phyloP scores from a whole-genome alignment of 441 rosid genomes.

The Melastoma candidum region DNA sequence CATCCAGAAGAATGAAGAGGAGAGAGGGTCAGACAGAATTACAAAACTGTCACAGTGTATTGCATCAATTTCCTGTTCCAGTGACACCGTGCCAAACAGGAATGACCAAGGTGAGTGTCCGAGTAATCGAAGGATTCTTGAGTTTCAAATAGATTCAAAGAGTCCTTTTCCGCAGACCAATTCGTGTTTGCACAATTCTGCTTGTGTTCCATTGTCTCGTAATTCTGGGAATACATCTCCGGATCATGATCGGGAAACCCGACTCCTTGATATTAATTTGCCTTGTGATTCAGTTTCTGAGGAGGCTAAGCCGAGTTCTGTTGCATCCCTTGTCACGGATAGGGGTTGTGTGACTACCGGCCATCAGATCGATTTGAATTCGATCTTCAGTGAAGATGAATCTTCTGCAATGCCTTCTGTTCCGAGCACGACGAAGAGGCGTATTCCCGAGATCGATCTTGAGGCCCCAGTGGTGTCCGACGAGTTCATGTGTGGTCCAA shows the following conservation, averaged over 20 bases:
- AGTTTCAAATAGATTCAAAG: slow-evolving; percentile 39
- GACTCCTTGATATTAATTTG: slow-evolving; percentile 63
- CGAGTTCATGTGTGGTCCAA: slow-evolving; percentile 26
- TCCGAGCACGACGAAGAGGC: slow-evolving; percentile 26
- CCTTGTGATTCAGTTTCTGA: slow-evolving; percentile 59
- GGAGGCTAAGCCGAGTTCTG: slow-evolving; percentile 21
- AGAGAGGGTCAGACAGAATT: slow-evolving; percentile 14
- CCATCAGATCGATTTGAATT: slow-evolving; percentile 68
- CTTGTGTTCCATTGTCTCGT: slow-evolving; percentile 23
- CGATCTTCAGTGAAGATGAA: slow-evolving; percentile 58
- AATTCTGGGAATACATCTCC: slow-evolving; percentile 23
- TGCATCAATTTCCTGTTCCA: slow-evolving; percentile 33
- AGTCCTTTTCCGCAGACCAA: slow-evolving; percentile 29
- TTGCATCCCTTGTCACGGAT: slow-evolving; percentile 22
- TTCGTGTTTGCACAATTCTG: slow-evolving; percentile 30
- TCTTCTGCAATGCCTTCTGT: slow-evolving; percentile 28
- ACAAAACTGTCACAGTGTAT: slow-evolving; percentile 23
- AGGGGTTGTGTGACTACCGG: slow-evolving; percentile 31
- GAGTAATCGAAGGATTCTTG: slow-evolving; percentile 47
- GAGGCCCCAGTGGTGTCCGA: slow-evolving; percentile 61
- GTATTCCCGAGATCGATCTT: slow-evolving; percentile 47
- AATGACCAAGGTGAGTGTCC: slow-evolving; percentile 24
- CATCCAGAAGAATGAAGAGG: slow-evolving; percentile 25
- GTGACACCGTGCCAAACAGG: slow-evolving; percentile 25
- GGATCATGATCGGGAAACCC: slow-evolving; percentile 31